These are phyloP conservation scores for Penstemon eatonii DNA, from an alignment of 257 asterid species.

Conservation along the genomic window DNA sequence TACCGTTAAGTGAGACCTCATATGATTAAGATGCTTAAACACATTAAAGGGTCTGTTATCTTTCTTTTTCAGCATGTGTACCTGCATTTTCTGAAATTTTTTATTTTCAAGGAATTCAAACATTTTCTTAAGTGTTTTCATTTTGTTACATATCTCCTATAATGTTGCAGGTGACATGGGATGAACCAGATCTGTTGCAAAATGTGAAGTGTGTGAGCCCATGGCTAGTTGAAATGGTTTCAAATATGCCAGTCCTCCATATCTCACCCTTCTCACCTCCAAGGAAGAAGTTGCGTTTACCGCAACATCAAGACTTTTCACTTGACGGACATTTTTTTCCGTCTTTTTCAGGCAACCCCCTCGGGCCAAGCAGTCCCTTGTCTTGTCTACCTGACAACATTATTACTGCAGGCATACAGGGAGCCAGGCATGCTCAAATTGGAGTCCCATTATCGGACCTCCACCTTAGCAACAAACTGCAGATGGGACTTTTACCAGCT, in stretches of 20 bases:
- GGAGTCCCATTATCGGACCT: conserved; percentile 76
- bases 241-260: conserved; percentile 70
- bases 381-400: conserved; percentile 62
- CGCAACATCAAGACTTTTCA: conserved; percentile 59
- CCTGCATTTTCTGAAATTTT: background rate
- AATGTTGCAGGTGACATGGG: conserved; percentile 80
- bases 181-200: conserved; percentile 82
- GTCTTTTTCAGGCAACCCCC: conserved; percentile 79
- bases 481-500: conserved; percentile 59
- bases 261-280: conserved; percentile 78
- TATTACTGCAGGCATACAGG: conserved; percentile 95
- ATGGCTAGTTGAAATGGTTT: conserved; percentile 85
- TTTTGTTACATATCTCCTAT: background rate
- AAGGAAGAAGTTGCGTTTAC: conserved; percentile 62
- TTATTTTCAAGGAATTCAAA: background rate
- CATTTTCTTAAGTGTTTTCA: background rate
- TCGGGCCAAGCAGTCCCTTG: conserved; percentile 67
- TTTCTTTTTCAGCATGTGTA: background rate
- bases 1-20: background rate
- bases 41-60: background rate
- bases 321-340: conserved; percentile 73
- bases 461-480: conserved; percentile 78
- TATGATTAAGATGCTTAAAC: background rate
- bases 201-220: conserved; percentile 93
- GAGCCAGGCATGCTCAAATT: conserved; percentile 99